Conservation (phyloP, 805 yeast species). For the Suhomyces kilbournensis region DNA sequence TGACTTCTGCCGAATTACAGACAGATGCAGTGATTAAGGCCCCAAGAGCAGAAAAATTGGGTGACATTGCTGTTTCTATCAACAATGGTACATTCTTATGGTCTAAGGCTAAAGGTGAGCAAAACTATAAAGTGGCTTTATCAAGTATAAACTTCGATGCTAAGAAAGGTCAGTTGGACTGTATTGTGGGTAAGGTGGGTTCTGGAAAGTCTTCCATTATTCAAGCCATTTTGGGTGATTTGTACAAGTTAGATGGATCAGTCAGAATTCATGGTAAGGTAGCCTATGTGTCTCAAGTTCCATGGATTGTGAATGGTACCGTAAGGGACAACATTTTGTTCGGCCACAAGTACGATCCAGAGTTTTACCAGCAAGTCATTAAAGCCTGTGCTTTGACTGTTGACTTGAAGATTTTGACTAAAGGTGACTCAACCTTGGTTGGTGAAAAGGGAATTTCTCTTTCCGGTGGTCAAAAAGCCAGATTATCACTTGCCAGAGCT, state of each 20-base stretch:
- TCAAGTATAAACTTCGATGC: conserved; percentile 60
- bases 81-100: conserved; percentile 72
- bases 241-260: conserved; percentile 70
- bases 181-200: conserved; percentile 89
- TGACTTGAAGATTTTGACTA: conserved; percentile 77
- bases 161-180: conserved; percentile 72
- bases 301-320: conserved; percentile 97
- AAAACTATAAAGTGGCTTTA: conserved; percentile 60
- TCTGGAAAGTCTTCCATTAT: conserved; percentile 83
- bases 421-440: conserved; percentile 88
- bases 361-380: conserved; percentile 74
- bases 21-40: conserved; percentile 63
- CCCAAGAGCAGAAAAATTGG: conserved; percentile 48
- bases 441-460: conserved; percentile 97
- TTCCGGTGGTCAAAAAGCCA: conserved; percentile 97
- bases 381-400: conserved; percentile 83
- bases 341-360: conserved; percentile 81
- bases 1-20: conserved; percentile 78
- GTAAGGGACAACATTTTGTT: conserved; percentile 88
- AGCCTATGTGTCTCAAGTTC: conserved; percentile 89
- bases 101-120: conserved; percentile 63
- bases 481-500: conserved; percentile 91
- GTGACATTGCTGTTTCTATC: conserved; percentile 65
- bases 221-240: conserved; percentile 78
- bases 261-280: conserved; percentile 71